Base-by-base conservation (phyloP, 2,329 filamentous ascomycete species). In the Chaetomiaceae sp. region DNA sequence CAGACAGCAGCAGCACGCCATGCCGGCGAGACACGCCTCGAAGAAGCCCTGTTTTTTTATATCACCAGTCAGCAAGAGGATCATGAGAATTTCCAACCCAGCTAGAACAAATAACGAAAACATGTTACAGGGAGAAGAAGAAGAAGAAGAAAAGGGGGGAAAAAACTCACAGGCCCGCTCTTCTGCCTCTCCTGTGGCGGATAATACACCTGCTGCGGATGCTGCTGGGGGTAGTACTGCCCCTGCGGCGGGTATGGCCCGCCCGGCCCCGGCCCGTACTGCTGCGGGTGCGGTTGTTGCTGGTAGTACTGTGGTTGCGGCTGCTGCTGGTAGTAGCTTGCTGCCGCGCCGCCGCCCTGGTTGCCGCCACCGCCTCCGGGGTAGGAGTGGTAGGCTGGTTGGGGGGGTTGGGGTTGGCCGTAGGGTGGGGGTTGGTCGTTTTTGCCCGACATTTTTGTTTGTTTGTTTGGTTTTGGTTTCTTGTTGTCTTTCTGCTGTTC, bases 1-100 rank as follows among this genome's bases (percentile, higher is more conserved):
- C 60, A 82, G 62, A 61, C 78, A 82, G 66, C 78, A 82, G 63
- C 78, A 82, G 63, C 77, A 81, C 1, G 78, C 78, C 53, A 78
- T 61, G 55, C 70, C 70, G 14, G 75, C 78, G 14, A 79, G 58
- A 47, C 79, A 62, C 37, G 73, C 75, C 30, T 72, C 71, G 37
- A 78, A 58, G 48, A 66, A 68, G 13, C 68, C 64, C 55, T 65
- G 52, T n/a, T n/a, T n/a, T n/a, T n/a, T n/a, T n/a, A n/a, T n/a
- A n/a, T n/a, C n/a, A n/a, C n/a, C n/a, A n/a, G n/a, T n/a, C n/a
- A n/a, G n/a, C n/a, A n/a, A n/a, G n/a, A n/a, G n/a, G n/a, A n/a
- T n/a, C n/a, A n/a, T n/a, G n/a, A n/a, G n/a, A n/a, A n/a, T 25
- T 25, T 5, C 5, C 23, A 25, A 25, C 17, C 5, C 13, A 16